Evolutionary conservation across 306 rosid genomes (phyloP).

Genomic region (Cucurbita maxima): DNA sequence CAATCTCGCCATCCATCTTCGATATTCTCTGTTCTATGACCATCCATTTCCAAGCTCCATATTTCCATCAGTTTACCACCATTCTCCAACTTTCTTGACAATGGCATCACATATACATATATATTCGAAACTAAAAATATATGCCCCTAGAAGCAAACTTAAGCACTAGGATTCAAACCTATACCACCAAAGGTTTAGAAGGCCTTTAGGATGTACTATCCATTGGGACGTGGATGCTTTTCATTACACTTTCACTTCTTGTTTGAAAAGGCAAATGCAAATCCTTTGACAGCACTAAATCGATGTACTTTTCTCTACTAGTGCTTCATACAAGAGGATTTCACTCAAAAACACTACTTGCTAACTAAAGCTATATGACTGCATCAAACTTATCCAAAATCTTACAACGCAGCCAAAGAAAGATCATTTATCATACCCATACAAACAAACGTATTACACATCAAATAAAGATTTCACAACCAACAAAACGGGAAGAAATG

Average conservation of each 20-base stretch:
- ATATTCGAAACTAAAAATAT: background rate
- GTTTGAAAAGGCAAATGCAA: background rate
- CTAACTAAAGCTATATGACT: background rate
- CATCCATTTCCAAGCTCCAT: background rate
- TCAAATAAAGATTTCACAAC: background rate
- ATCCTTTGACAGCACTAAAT: background rate
- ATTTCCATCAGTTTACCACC: background rate
- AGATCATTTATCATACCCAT: background rate
- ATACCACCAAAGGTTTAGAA: slow-evolving; percentile 2
- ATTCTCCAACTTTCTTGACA: background rate
- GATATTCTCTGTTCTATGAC: background rate
- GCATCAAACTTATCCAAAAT: background rate
- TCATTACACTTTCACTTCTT: background rate
- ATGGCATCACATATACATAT: background rate
- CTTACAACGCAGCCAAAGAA: background rate
- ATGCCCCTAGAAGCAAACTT: background rate
- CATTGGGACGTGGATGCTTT: background rate
- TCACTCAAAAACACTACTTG: background rate
- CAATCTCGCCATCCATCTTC: background rate
- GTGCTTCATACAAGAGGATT: background rate
- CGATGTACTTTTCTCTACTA: background rate
- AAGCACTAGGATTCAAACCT: background rate
- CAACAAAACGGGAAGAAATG: background rate
- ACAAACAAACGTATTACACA: background rate
- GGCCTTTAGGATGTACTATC: background rate